phyloP scores from a whole-genome alignment of 176 grass and related monocot species.

The Carex pumila region DNA sequence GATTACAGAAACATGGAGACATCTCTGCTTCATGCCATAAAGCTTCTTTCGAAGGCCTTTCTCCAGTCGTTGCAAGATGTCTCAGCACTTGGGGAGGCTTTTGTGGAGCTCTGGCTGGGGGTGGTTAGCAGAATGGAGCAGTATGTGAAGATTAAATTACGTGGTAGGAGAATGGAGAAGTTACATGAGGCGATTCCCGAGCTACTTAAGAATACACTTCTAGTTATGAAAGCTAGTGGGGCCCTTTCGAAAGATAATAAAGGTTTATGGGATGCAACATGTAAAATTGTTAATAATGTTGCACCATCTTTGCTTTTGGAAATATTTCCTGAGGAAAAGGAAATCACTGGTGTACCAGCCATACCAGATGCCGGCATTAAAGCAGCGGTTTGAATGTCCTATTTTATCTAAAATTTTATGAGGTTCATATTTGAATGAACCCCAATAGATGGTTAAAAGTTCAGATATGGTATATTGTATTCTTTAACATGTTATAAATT shows the following conservation, averaged over 20 bases:
- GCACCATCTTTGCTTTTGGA: conserved; percentile 48
- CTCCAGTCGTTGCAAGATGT: conserved; percentile 77
- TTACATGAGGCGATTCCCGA: conserved; percentile 90
- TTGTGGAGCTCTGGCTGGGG: conserved; percentile 76
- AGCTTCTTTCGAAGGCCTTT: conserved; percentile 78
- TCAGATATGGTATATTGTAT: conserved; percentile 9
- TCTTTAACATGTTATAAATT: conserved; percentile 27
- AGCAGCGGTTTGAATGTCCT: conserved; percentile 11
- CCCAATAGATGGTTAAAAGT: neutral
- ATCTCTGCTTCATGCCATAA: conserved; percentile 73
- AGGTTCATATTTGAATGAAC: neutral
- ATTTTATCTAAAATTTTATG: conserved; percentile 2
- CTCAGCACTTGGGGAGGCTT: conserved; percentile 38
- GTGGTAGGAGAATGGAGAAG: conserved; percentile 81
- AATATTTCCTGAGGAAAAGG: conserved; percentile 43
- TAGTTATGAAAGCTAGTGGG: conserved; percentile 84
- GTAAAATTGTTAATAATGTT: conserved; percentile 71
- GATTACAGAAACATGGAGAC: conserved; percentile 95
- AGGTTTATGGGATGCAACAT: conserved; percentile 75
- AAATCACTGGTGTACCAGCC: neutral
- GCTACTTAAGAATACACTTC: conserved; percentile 78
- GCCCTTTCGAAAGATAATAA: conserved; percentile 50
- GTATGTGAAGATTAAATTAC: conserved; percentile 74
- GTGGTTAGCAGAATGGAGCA: conserved; percentile 76
- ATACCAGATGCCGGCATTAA: conserved; percentile 10